These are phyloP conservation scores for Fusarium bactridioides DNA, from an alignment of 2,329 filamentous ascomycete genomes.

Conservation along the genomic window DNA sequence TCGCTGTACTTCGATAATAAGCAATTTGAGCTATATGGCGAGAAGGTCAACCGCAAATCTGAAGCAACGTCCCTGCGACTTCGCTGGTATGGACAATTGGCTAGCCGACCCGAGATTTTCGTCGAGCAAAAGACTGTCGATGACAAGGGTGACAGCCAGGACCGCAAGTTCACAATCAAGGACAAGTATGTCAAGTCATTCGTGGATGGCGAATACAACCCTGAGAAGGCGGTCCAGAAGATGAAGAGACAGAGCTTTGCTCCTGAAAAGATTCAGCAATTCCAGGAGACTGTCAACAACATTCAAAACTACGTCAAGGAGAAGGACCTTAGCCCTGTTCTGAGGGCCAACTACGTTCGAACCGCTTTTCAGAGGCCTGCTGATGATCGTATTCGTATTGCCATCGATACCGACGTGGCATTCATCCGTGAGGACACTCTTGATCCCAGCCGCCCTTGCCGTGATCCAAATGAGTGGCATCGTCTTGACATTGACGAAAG, in stretches of 20 bases:
- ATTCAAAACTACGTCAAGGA: slow-evolving; percentile 84
- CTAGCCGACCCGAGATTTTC: slow-evolving; percentile 78
- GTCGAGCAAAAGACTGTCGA: slow-evolving; percentile 90
- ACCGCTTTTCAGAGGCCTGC: slow-evolving; percentile 97
- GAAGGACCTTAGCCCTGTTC: slow-evolving; percentile 79
- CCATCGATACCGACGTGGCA: slow-evolving; percentile 90
- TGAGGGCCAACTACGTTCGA: slow-evolving; percentile 92
- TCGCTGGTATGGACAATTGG: slow-evolving; percentile 90
- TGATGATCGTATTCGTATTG: slow-evolving; percentile 88
- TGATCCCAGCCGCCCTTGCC: slow-evolving; percentile 84
- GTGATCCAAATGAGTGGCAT: slow-evolving; percentile 90
- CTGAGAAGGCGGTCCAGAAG: slow-evolving; percentile 90
- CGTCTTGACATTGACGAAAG: slow-evolving; percentile 85
- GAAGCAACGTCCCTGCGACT: slow-evolving; percentile 85
- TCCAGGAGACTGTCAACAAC: slow-evolving; percentile 75
- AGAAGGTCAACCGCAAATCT: slow-evolving; percentile 79
- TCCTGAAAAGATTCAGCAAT: slow-evolving; percentile 69
- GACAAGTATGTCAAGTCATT: slow-evolving; percentile 92
- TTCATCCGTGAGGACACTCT: slow-evolving; percentile 83
- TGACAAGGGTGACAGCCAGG: slow-evolving; percentile 78
- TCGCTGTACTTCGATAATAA: slow-evolving; percentile 95
- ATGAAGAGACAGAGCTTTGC: slow-evolving; percentile 80
- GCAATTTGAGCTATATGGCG: slow-evolving; percentile 84
- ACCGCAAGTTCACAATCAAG: slow-evolving; percentile 85
- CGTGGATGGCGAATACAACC: slow-evolving; percentile 84